Percentiles rank a stretch among this genome's conserved stretches.
Evolutionary conservation across 225 moss, liverwort and hornwort species (phyloP).

Genomic region (Marchantia paleacea): DNA sequence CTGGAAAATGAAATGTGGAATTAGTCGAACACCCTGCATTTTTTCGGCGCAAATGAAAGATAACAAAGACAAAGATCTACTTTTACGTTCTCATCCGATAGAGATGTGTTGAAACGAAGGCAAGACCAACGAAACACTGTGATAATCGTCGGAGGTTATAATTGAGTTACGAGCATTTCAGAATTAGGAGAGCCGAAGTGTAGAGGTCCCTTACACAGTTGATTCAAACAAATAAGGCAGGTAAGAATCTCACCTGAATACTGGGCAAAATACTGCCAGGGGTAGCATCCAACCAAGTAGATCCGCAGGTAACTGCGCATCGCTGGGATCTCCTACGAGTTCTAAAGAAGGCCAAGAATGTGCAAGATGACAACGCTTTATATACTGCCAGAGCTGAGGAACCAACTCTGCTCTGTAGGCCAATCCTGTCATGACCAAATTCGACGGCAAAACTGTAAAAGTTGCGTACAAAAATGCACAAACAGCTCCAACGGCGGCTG

Average conservation of each 20-base stretch:
- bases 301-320: slow-evolving; percentile 54
- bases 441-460: slow-evolving; percentile 67
- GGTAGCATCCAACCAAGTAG: slow-evolving; percentile 95
- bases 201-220: background rate
- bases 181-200: background rate
- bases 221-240: background rate
- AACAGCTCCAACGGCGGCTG: slow-evolving; percentile 78
- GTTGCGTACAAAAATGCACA: slow-evolving; percentile 92
- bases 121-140: background rate
- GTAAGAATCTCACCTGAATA: slow-evolving; percentile 66
- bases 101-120: background rate
- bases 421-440: slow-evolving; percentile 60
- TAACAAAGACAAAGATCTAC: background rate
- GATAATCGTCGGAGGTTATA: background rate
- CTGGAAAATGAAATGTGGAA: slow-evolving; percentile 32
- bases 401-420: slow-evolving; percentile 93
- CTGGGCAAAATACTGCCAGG: slow-evolving; percentile 87
- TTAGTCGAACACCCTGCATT: too few species aligned
- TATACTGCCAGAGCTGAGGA: slow-evolving; percentile 89
- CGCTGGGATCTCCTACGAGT: slow-evolving; percentile 55
- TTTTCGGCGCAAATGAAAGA: background rate
- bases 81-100: background rate
- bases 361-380: slow-evolving; percentile 67
- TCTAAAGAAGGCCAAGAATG: slow-evolving; percentile 83
- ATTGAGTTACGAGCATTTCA: background rate